These are phyloP conservation scores for Trichodelitschia bisporula DNA, from an alignment of 495 filamentous ascomycete species.

Conservation along the genomic window DNA sequence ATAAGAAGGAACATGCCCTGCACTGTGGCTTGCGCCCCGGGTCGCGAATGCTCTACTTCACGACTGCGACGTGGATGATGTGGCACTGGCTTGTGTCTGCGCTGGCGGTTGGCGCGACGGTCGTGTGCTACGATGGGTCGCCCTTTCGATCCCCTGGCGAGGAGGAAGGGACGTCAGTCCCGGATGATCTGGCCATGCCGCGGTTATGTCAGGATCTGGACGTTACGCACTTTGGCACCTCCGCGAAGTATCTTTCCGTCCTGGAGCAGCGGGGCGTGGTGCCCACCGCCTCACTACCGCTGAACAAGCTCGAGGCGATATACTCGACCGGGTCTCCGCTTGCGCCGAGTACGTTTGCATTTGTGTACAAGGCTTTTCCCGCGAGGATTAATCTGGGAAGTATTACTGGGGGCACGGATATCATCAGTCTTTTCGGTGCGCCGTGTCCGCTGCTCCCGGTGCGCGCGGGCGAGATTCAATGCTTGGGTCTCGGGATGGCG, in stretches of 20 bases:
- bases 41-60: slow-evolving; percentile 60
- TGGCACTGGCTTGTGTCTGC: slow-evolving; percentile 86
- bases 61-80: slow-evolving; percentile 92
- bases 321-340: slow-evolving; percentile 85
- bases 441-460: slow-evolving; percentile 74
- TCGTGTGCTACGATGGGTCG: slow-evolving; percentile 74
- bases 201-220: slow-evolving; percentile 40
- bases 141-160: slow-evolving; percentile 31
- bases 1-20: slow-evolving; percentile 80
- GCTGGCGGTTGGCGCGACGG: slow-evolving; percentile 51
- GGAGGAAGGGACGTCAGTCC: slow-evolving; percentile 10
- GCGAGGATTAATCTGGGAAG: slow-evolving; percentile 51
- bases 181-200: slow-evolving; percentile 46
- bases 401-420: slow-evolving; percentile 80
- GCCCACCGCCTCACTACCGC: slow-evolving; percentile 26
- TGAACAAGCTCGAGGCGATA: slow-evolving; percentile 43
- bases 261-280: slow-evolving; percentile 57
- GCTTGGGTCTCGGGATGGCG: slow-evolving; percentile 74
- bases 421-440: slow-evolving; percentile 78
- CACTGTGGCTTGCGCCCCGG: slow-evolving; percentile 50
- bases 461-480: slow-evolving; percentile 72
- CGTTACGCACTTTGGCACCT: slow-evolving; percentile 82
- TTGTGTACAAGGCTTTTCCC: slow-evolving; percentile 63
- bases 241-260: slow-evolving; percentile 75
- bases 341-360: slow-evolving; percentile 78